A percentile compares a stretch with the other conserved stretches of the same genome.
Evolutionary conservation across 352 stramenopile genomes (phyloP).

Genomic region (Phytophthora sp.): DNA sequence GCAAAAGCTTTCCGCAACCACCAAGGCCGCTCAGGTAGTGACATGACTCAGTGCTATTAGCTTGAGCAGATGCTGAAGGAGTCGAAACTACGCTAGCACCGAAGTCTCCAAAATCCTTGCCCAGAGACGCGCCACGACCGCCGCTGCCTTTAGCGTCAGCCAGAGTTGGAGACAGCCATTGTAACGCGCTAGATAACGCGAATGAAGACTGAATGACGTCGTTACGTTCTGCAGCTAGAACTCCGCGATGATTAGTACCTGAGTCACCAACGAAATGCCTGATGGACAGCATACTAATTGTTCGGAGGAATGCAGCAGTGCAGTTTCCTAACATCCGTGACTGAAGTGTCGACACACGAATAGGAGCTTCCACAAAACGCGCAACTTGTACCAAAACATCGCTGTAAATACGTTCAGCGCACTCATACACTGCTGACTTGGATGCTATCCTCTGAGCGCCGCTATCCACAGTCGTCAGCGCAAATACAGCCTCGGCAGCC

Average conservation of each 20-base stretch:
- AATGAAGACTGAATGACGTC: conserved; percentile 79
- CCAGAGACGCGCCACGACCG: conserved; percentile 28
- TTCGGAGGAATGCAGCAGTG: conserved; percentile 77
- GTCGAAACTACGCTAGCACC: conserved; percentile 33
- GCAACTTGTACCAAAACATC: conserved; percentile 87
- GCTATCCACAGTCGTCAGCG: conserved; percentile 52
- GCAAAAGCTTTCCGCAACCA: conserved; percentile 83
- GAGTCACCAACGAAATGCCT: conserved; percentile 76
- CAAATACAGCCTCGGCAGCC: conserved; percentile 69
- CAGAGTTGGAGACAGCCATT: conserved; percentile 75
- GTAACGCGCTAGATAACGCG: conserved; percentile 65
- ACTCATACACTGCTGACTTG: conserved; percentile 73
- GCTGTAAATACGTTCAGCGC: conserved; percentile 82
- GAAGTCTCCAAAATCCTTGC: conserved; percentile 59
- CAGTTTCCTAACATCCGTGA: conserved; percentile 77
- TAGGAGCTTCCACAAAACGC: conserved; percentile 79
- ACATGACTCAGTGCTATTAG: conserved; percentile 42
- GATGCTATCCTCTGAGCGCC: conserved; percentile 44
- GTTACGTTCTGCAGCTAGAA: conserved; percentile 48
- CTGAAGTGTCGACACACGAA: conserved; percentile 78
- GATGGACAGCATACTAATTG: conserved; percentile 79
- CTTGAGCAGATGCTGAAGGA: conserved; percentile 20
- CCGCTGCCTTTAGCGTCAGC: conserved; percentile 38
- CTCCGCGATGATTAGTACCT: conserved; percentile 39
- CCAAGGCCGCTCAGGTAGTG: conserved; percentile 80